phyloP scores from a whole-genome alignment of 2,329 filamentous ascomycete species.

The Pseudopyrenochaeta lycopersici region DNA sequence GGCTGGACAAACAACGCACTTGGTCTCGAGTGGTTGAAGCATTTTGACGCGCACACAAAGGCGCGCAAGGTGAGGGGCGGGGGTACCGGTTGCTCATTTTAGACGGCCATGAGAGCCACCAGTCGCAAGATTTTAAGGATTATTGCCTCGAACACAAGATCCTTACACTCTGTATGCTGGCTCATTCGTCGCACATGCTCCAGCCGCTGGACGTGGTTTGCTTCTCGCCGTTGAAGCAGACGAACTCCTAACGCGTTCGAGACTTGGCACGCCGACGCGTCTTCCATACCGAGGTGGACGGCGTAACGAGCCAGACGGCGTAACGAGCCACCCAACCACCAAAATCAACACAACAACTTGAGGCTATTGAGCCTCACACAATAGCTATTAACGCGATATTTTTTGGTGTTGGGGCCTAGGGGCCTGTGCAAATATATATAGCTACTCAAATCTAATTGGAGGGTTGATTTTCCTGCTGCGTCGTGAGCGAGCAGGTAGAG shows the following conservation, averaged over 20 bases:
- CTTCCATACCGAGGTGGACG: no score
- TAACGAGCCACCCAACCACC: no score
- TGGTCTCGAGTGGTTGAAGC: slow-evolving; percentile 16
- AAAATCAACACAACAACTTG: no score
- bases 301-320: no score
- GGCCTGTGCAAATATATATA: no score
- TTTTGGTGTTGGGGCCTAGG: no score
- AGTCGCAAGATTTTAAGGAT: slow-evolving; percentile 17
- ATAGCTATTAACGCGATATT: no score
- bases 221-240: slow-evolving; percentile 30
- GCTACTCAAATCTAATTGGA: no score
- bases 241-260: slow-evolving; percentile 36
- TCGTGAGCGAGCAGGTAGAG: no score
- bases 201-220: slow-evolving; percentile 25
- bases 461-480: no score
- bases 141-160: slow-evolving; percentile 18
- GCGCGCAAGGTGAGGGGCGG: slow-evolving; percentile 7
- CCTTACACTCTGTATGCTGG: slow-evolving; percentile 13
- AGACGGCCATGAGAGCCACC: slow-evolving; percentile 18
- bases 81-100: slow-evolving; percentile 20
- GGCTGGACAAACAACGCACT: slow-evolving; percentile 18
- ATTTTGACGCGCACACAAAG: slow-evolving; percentile 18
- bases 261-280: slow-evolving; percentile 22
- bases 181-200: slow-evolving; percentile 15
- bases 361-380: no score